phyloP scores from a whole-genome alignment of 176 grass and related monocot genomes.

The Thinopyrum elongatum region DNA sequence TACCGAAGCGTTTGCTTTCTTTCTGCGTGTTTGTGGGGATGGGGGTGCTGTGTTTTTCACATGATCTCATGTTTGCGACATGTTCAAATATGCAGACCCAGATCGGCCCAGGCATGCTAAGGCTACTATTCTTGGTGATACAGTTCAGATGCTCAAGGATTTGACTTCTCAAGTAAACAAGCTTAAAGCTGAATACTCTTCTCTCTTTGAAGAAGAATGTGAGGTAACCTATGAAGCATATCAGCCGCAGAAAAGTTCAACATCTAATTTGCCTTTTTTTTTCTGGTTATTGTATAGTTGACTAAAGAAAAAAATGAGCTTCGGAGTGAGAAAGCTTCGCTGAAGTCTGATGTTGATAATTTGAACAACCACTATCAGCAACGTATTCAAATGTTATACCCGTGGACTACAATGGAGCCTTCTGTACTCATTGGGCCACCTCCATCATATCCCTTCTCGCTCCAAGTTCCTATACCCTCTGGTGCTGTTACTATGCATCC shows the following conservation, averaged over 20 bases:
- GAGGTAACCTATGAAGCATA: conserved; percentile 61
- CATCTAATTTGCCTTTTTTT: conserved; percentile 18
- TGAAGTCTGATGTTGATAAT: conserved; percentile 81
- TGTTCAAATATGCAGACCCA: conserved; percentile 62
- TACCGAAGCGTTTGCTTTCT: no score
- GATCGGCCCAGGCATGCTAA: conserved; percentile 87
- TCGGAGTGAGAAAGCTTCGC: conserved; percentile 74
- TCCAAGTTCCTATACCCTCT: conserved; percentile 61
- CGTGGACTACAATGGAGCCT: conserved; percentile 75
- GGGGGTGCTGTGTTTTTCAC: background rate
- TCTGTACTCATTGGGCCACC: conserved; percentile 64
- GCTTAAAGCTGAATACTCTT: conserved; percentile 77
- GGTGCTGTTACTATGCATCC: conserved; percentile 67
- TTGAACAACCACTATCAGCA: conserved; percentile 75
- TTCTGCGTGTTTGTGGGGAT: background rate
- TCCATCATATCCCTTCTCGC: conserved; percentile 58
- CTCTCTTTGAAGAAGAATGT: conserved; percentile 74
- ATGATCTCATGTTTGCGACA: conserved; percentile 11
- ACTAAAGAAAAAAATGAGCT: conserved; percentile 86
- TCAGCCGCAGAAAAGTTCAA: conserved; percentile 1
- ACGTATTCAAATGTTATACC: conserved; percentile 56
- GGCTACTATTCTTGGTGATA: conserved; percentile 71
- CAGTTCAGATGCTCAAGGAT: conserved; percentile 81
- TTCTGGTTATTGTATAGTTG: conserved; percentile 56
- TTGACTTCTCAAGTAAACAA: conserved; percentile 73